phyloP scores from a whole-genome alignment of 805 yeast species.

The Citeromyces matritensis region DNA sequence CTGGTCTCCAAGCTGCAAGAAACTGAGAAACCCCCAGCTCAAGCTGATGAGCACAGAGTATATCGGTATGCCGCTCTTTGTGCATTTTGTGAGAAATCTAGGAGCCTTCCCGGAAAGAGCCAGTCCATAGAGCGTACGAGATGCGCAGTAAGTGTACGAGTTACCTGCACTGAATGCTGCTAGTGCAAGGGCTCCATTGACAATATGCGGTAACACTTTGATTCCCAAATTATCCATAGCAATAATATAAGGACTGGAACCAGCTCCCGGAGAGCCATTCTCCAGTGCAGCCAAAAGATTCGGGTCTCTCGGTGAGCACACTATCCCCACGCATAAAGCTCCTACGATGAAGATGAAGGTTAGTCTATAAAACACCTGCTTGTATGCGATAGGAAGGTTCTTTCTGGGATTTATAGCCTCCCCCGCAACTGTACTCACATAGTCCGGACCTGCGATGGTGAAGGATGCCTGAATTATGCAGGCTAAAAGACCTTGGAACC shows the following conservation, averaged over 20 bases:
- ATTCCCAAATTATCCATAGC: constrained; percentile 30
- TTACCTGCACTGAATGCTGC: constrained; percentile 34
- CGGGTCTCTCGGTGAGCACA: constrained; percentile 27
- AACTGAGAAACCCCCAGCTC: constrained; percentile 26
- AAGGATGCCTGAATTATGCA: constrained; percentile 24
- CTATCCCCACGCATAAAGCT: constrained; percentile 27
- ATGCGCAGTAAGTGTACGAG: constrained; percentile 28
- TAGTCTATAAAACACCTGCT: constrained; percentile 27
- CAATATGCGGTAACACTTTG: constrained; percentile 25
- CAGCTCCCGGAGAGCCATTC: constrained; percentile 25
- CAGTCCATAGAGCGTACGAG: constrained; percentile 30
- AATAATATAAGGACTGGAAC: constrained; percentile 31
- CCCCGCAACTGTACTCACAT: constrained; percentile 29
- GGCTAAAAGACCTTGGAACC: constrained; percentile 28
- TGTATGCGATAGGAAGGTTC: constrained; percentile 28
- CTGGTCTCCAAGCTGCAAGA: constrained; percentile 33
- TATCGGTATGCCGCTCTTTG: constrained; percentile 29
- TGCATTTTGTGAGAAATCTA: constrained; percentile 22
- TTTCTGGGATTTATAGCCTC: constrained; percentile 32
- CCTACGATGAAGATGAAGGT: constrained; percentile 31
- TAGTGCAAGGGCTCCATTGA: constrained; percentile 24
- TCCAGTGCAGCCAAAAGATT: constrained; percentile 15
- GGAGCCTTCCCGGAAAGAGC: constrained; percentile 34
- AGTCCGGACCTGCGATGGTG: constrained; percentile 34
- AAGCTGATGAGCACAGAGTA: constrained; percentile 25